phyloP scores from a whole-genome alignment of 2,329 filamentous ascomycete genomes.

The Colletotrichum melonis region DNA sequence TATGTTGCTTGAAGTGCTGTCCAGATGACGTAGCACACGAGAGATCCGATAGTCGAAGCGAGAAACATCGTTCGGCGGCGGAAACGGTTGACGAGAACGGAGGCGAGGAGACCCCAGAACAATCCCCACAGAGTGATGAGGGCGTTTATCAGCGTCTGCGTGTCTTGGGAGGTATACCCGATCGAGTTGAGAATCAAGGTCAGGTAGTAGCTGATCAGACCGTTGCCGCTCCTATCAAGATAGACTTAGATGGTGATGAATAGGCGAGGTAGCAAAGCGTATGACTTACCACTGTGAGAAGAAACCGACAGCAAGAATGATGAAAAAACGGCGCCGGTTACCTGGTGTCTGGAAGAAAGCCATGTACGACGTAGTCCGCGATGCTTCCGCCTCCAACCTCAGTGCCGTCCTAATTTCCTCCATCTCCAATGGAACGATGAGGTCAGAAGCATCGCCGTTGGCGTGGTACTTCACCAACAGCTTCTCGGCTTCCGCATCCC shows the following conservation, averaged over 20 bases:
- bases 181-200: conserved; percentile 48
- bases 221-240: conserved; percentile 46
- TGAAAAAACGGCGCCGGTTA: conserved; percentile 54
- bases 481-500: conserved; percentile 45
- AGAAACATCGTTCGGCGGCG: conserved; percentile 34
- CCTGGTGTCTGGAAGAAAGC: conserved; percentile 37
- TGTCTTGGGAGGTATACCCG: conserved; percentile 39
- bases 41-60: conserved; percentile 48
- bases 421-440: conserved; percentile 56
- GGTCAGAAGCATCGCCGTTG: conserved; percentile 59
- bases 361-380: conserved; percentile 35
- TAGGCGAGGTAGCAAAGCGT: neutral
- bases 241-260: conserved; percentile 30
- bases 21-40: conserved; percentile 35
- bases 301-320: conserved; percentile 59
- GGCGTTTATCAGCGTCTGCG: conserved; percentile 47
- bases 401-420: conserved; percentile 35
- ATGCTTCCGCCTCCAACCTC: conserved; percentile 30
- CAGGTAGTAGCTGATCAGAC: conserved; percentile 52
- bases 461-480: conserved; percentile 57
- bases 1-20: conserved; percentile 35
- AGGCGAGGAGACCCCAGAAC: conserved; percentile 39
- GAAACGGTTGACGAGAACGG: conserved; percentile 44
- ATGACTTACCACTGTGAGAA: conserved; percentile 49
- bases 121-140: conserved; percentile 37